Evolutionary conservation across 805 yeast species (phyloP).

Genomic region (Blastobotrys peoriensis): DNA sequence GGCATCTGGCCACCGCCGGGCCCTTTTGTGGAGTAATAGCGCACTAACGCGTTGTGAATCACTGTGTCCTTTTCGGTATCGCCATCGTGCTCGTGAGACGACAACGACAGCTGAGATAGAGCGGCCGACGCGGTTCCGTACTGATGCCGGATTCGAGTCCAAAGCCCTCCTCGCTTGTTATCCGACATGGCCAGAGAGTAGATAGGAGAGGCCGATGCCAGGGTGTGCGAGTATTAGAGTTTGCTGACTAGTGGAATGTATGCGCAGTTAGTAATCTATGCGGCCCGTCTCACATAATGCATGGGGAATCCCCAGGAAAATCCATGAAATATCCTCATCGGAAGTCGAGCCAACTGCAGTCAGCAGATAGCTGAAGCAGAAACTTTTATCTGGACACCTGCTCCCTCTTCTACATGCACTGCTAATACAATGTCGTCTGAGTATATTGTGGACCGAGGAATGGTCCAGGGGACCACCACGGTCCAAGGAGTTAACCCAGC

Average conservation of each 20-base stretch:
- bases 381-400: too few species aligned
- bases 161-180: slow-evolving; percentile 15
- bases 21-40: slow-evolving; percentile 31
- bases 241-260: too few species aligned
- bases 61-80: slow-evolving; percentile 38
- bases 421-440: slow-evolving; percentile 8
- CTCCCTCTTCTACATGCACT: too few species aligned
- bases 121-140: slow-evolving; percentile 24
- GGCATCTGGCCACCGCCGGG: slow-evolving; percentile 24
- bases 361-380: too few species aligned
- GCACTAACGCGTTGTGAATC: slow-evolving; percentile 40
- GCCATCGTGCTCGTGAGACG: slow-evolving; percentile 38
- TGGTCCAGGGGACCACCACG: slow-evolving; percentile 23
- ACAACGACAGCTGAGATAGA: slow-evolving; percentile 24
- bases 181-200: slow-evolving; percentile 6
- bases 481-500: slow-evolving; percentile 44
- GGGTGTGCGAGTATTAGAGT: neutral
- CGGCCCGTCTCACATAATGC: too few species aligned
- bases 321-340: too few species aligned
- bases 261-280: too few species aligned
- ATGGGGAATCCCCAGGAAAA: too few species aligned
- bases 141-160: slow-evolving; percentile 26
- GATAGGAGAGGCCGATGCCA: too few species aligned
- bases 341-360: too few species aligned
- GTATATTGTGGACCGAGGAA: slow-evolving; percentile 24